Evolutionary conservation across 2,329 filamentous ascomycete species (phyloP).

Genomic region (Ophiostoma sp.): DNA sequence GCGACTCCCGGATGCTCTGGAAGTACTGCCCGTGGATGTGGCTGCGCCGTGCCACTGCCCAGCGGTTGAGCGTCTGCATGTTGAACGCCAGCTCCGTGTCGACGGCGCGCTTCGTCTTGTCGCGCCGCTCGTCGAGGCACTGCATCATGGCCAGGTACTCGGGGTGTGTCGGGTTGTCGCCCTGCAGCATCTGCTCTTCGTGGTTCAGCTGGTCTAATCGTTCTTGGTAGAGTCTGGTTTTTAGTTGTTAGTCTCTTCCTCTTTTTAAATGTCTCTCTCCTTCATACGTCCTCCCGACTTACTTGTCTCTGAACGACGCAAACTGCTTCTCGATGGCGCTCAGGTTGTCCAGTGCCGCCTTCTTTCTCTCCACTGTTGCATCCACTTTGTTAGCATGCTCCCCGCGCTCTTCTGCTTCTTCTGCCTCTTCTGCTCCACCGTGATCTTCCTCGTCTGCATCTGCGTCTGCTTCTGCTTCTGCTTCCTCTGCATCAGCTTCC

Average conservation of each 20-base stretch:
- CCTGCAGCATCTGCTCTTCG: constrained; percentile 57
- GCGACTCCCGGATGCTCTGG: constrained; percentile 75
- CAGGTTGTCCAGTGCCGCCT: constrained; percentile 72
- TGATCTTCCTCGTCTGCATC: constrained; percentile 2
- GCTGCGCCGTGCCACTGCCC: constrained; percentile 73
- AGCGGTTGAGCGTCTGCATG: constrained; percentile 64
- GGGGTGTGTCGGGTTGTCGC: constrained; percentile 68
- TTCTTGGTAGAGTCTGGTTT: constrained; percentile 74
- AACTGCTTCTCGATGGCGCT: constrained; percentile 83
- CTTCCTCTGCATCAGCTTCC: not conserved
- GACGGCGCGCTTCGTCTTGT: constrained; percentile 73
- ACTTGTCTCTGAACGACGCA: constrained; percentile 75
- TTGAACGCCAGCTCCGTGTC: constrained; percentile 69
- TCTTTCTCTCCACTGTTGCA: constrained; percentile 66
- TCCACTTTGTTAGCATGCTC: constrained; percentile 17
- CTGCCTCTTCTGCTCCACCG: not conserved
- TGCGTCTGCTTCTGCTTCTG: not conserved
- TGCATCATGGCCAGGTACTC: constrained; percentile 88
- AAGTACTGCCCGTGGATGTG: constrained; percentile 89
- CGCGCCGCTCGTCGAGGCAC: constrained; percentile 74
- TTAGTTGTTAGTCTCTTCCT: not conserved
- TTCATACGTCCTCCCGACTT: constrained; percentile 31
- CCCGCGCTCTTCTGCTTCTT: not conserved
- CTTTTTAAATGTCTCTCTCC: not conserved
- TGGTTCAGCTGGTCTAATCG: constrained; percentile 73